Conservation (phyloP, 1,284 basidiomycete species). For the Malassezia obtusa region DNA sequence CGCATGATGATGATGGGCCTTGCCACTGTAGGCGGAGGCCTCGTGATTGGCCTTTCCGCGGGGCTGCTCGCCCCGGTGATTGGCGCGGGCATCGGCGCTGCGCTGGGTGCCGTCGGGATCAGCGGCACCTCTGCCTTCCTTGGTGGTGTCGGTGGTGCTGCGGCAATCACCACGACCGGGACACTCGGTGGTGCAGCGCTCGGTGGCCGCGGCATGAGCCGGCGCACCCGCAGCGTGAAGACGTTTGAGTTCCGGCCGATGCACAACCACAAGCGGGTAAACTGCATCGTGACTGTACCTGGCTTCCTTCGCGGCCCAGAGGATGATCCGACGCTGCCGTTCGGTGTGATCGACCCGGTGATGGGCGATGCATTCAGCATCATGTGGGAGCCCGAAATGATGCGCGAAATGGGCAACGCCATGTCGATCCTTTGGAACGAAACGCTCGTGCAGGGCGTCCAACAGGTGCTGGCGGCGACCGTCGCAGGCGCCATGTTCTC, state of each 20-base stretch:
- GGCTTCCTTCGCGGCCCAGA: slow-evolving; percentile 42
- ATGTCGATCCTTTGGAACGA: slow-evolving; percentile 47
- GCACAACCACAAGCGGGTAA: slow-evolving; percentile 48
- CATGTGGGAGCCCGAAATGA: slow-evolving; percentile 48
- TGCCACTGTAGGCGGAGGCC: slow-evolving; percentile 44
- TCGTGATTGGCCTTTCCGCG: slow-evolving; percentile 45
- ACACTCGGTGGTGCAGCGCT: slow-evolving; percentile 40
- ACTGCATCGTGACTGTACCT: slow-evolving; percentile 41
- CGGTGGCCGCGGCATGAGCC: slow-evolving; percentile 43
- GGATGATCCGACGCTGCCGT: slow-evolving; percentile 43
- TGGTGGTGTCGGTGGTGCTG: slow-evolving; percentile 44
- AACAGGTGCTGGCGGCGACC: slow-evolving; percentile 43
- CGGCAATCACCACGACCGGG: slow-evolving; percentile 45
- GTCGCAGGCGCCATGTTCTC: slow-evolving; percentile 42
- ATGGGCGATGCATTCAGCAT: slow-evolving; percentile 47
- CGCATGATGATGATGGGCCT: slow-evolving; percentile 46
- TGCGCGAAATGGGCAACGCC: slow-evolving; percentile 48
- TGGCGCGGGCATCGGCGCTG: slow-evolving; percentile 44
- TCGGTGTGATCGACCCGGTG: slow-evolving; percentile 45
- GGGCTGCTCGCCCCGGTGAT: slow-evolving; percentile 44
- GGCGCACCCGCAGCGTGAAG: slow-evolving; percentile 39
- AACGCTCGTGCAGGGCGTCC: slow-evolving; percentile 45
- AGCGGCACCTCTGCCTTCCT: slow-evolving; percentile 42
- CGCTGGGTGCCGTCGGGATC: slow-evolving; percentile 44
- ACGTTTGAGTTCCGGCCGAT: slow-evolving; percentile 46